phyloP scores from a whole-genome alignment of 2,329 filamentous ascomycete species.

The Dactylellina leptospora region DNA sequence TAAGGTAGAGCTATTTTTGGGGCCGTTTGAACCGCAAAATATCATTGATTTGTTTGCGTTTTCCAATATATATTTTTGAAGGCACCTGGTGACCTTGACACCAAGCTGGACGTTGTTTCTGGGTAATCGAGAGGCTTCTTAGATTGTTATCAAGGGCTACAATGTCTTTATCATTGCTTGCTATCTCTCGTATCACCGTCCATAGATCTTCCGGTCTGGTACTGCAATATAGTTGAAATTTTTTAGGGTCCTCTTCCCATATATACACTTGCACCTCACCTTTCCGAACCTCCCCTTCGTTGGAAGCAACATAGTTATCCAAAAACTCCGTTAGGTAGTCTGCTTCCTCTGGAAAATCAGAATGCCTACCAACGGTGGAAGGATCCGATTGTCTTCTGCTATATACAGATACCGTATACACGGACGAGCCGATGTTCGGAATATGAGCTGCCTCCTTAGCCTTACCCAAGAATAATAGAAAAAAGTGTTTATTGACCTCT shows the following conservation, averaged over 20 bases:
- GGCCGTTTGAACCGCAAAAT: background rate
- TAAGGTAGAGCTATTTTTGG: background rate
- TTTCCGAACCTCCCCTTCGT: background rate
- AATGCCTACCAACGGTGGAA: background rate
- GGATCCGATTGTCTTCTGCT: background rate
- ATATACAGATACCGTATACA: background rate
- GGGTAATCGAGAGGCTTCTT: background rate
- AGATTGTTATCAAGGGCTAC: background rate
- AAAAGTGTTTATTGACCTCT: constrained; percentile 19
- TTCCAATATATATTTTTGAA: constrained; percentile 5
- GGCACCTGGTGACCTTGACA: background rate
- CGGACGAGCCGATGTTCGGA: background rate
- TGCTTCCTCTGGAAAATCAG: background rate
- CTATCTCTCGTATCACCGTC: background rate
- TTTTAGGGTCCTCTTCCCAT: background rate
- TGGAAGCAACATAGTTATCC: background rate
- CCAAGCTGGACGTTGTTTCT: background rate
- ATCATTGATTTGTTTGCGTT: background rate
- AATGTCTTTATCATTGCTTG: background rate
- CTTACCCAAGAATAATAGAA: constrained; percentile 2
- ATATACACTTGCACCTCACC: background rate
- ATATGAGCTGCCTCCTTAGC: background rate
- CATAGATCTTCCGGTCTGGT: background rate
- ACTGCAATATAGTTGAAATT: background rate
- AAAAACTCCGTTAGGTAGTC: background rate